Evolutionary conservation across 116 monocot genomes (phyloP).

Genomic region (Cymodocea nodosa): DNA sequence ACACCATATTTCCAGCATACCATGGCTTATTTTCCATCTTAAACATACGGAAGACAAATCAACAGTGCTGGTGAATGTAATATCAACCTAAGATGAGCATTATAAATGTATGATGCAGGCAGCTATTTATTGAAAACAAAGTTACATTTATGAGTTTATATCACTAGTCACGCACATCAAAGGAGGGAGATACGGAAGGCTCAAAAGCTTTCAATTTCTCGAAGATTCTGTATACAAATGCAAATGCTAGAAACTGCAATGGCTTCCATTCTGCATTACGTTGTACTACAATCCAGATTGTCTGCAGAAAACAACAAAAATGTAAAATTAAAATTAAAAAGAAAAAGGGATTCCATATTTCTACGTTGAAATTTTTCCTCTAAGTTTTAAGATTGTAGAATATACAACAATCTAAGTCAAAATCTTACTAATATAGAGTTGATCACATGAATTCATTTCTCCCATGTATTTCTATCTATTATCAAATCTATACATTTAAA

Average conservation of each 20-base stretch:
- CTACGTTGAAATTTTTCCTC: too few species aligned
- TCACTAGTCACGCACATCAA: conserved; percentile 40
- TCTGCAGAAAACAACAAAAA: conserved; percentile 22
- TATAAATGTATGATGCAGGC: not conserved
- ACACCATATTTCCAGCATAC: not conserved
- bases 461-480: too few species aligned
- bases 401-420: too few species aligned
- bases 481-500: too few species aligned
- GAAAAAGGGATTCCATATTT: too few species aligned
- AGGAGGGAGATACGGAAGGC: conserved; percentile 39
- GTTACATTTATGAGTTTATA: not conserved
- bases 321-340: not conserved
- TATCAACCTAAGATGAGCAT: not conserved
- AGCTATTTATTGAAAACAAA: not conserved
- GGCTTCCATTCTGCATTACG: conserved; percentile 80
- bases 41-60: not conserved
- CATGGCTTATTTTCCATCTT: not conserved
- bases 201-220: conserved; percentile 85
- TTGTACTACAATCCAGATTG: conserved; percentile 48
- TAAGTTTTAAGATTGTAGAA: too few species aligned
- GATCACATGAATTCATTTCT: too few species aligned
- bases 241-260: conserved; percentile 78
- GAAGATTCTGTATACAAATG: conserved; percentile 85
- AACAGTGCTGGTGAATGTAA: not conserved
- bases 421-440: too few species aligned